Conservation (phyloP, 495 filamentous ascomycete species). For the Neurospora hispaniola region DNA sequence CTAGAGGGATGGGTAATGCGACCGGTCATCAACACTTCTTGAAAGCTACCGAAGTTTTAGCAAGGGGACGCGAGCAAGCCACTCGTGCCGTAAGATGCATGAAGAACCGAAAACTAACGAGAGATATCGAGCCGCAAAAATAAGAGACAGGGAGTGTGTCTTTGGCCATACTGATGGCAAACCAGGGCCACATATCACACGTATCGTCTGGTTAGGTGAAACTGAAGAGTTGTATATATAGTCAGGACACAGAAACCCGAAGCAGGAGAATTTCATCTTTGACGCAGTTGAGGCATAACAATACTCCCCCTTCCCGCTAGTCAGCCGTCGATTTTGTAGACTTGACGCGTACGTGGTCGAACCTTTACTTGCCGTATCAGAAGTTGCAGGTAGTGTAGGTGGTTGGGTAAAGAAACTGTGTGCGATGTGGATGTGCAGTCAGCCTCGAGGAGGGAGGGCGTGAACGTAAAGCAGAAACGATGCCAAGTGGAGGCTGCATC, state of each 20-base stretch:
- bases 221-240: neutral
- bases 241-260: neutral
- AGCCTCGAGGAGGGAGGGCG: neutral
- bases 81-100: neutral
- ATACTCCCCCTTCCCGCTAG: neutral
- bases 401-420: neutral
- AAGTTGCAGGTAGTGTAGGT: neutral
- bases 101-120: neutral
- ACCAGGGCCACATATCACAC: neutral
- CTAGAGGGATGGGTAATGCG: neutral
- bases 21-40: neutral
- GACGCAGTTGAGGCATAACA: too few relatives aligned
- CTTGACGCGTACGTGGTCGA: neutral
- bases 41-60: neutral
- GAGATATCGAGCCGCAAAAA: neutral
- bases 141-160: neutral
- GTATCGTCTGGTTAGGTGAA: neutral
- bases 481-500: neutral
- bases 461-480: neutral
- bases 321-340: too few relatives aligned
- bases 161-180: neutral
- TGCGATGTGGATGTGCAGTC: neutral
- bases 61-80: neutral
- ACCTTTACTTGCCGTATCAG: neutral
- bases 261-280: neutral